Evolutionary conservation across 371 early-diverging fungal genomes (phyloP).

Genomic region (Thermomucor indicae-seudaticae): DNA sequence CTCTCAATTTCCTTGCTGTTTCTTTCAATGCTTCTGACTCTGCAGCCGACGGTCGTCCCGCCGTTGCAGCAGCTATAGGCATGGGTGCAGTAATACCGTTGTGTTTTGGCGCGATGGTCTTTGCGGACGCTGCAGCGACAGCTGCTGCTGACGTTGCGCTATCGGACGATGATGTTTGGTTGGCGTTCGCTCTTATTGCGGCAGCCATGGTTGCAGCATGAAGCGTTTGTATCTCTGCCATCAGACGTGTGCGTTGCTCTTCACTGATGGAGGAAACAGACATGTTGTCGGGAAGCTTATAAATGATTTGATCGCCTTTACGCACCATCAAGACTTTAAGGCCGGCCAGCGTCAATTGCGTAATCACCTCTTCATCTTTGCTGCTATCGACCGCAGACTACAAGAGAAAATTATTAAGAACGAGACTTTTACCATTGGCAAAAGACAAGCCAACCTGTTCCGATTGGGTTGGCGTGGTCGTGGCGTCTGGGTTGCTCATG

Average conservation of each 20-base stretch:
- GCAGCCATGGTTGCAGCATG: slow-evolving; percentile 51
- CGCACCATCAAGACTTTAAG: slow-evolving; percentile 57
- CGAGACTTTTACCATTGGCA: too few relatives aligned
- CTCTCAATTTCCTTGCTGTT: slow-evolving; percentile 32
- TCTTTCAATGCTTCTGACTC: slow-evolving; percentile 36
- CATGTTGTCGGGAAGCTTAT: slow-evolving; percentile 59
- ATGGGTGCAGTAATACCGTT: slow-evolving; percentile 24
- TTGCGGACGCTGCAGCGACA: slow-evolving; percentile 10
- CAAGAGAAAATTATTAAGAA: too few relatives aligned
- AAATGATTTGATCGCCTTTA: slow-evolving; percentile 58
- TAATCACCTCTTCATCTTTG: slow-evolving; percentile 44
- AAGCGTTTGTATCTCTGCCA: slow-evolving; percentile 51
- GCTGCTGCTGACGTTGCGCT: slow-evolving; percentile 14
- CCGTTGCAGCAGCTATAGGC: slow-evolving; percentile 12
- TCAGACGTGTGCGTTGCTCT: slow-evolving; percentile 45
- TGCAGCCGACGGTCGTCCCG: slow-evolving; percentile 22
- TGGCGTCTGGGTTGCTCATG: too few relatives aligned
- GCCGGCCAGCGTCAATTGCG: slow-evolving; percentile 55
- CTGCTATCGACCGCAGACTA: too few relatives aligned
- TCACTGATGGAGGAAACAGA: slow-evolving; percentile 45
- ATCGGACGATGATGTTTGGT: slow-evolving; percentile 11
- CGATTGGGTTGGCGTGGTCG: too few relatives aligned
- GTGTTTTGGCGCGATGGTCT: slow-evolving; percentile 28
- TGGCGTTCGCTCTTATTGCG: slow-evolving; percentile 20
- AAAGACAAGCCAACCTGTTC: too few relatives aligned